A percentile compares a stretch with the other conserved stretches of the same genome.
Evolutionary conservation across 768 basidiomycete species (phyloP).

Genomic region (Auricularia sp.): DNA sequence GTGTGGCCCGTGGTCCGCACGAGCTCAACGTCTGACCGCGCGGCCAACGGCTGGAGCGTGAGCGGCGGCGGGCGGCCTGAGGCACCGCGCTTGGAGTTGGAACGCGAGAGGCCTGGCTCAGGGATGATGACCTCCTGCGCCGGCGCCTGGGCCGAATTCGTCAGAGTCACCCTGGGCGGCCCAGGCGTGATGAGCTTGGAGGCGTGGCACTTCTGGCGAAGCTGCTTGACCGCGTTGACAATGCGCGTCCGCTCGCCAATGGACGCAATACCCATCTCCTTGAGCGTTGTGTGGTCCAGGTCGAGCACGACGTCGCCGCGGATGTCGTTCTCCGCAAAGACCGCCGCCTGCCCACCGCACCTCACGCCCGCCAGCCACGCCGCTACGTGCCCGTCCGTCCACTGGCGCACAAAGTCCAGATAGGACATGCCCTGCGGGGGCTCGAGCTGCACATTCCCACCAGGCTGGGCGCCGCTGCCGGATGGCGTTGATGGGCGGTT

Average conservation of each 20-base stretch:
- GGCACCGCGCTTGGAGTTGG: neutral
- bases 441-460: slow-evolving; percentile 17
- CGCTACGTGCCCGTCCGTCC: slow-evolving; percentile 61
- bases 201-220: slow-evolving; percentile 40
- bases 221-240: slow-evolving; percentile 67
- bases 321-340: slow-evolving; percentile 82
- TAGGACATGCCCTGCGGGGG: slow-evolving; percentile 4
- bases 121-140: neutral
- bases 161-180: neutral
- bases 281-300: slow-evolving; percentile 74
- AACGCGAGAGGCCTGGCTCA: neutral
- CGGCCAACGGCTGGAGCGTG: neutral
- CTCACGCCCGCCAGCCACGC: slow-evolving; percentile 73
- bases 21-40: neutral
- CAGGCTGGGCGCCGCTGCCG: slow-evolving; percentile 16
- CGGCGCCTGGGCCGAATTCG: neutral
- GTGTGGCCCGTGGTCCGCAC: slow-evolving; percentile 3
- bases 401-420: slow-evolving; percentile 27
- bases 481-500: neutral
- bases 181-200: neutral
- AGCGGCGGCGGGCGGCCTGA: neutral
- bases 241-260: slow-evolving; percentile 90
- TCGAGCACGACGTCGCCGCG: slow-evolving; percentile 86
- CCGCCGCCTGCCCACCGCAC: slow-evolving; percentile 53
- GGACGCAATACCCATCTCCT: slow-evolving; percentile 82